Evolutionary conservation across 768 basidiomycete genomes (phyloP).

Genomic region (Leccinum rimulosum): DNA sequence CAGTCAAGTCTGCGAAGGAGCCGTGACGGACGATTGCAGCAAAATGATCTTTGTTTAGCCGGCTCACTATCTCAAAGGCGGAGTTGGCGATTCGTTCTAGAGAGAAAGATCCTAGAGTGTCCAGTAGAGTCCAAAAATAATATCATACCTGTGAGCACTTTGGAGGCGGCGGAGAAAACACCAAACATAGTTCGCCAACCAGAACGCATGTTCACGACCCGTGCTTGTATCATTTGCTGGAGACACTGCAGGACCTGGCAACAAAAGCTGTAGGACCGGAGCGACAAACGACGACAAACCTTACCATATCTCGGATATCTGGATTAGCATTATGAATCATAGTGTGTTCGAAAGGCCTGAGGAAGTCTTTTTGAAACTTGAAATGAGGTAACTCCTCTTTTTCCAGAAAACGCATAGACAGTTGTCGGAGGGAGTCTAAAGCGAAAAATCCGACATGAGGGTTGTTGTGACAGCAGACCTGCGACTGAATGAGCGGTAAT

Average conservation of each 20-base stretch:
- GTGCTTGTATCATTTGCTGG: conserved; percentile 97
- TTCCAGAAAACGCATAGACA: conserved; percentile 98
- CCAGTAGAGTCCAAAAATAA: background rate
- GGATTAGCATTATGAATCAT: conserved; percentile 97
- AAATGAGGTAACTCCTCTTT: conserved; percentile 98
- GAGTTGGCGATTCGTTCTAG: conserved; percentile 87
- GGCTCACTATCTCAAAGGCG: conserved; percentile 94
- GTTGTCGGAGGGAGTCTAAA: conserved; percentile 90
- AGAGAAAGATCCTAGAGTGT: background rate
- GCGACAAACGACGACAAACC: conserved; percentile 3
- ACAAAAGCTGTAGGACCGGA: background rate
- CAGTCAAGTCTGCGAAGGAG: conserved; percentile 92
- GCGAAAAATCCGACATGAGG: conserved; percentile 97
- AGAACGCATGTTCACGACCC: conserved; percentile 92
- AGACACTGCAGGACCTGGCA: conserved; percentile 90
- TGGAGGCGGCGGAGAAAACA: conserved; percentile 95
- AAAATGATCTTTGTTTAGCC: conserved; percentile 90
- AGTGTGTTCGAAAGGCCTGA: conserved; percentile 97
- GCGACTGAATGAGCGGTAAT: conserved; percentile 11
- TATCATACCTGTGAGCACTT: conserved; percentile 75
- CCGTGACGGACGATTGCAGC: conserved; percentile 87
- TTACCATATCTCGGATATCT: conserved; percentile 93
- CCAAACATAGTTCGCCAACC: conserved; percentile 99
- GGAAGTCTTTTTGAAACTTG: conserved; percentile 98
- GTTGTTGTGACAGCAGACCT: conserved; percentile 99